Base-by-base conservation (phyloP, 208 protist species). In the Crithidia thermophila region DNA sequence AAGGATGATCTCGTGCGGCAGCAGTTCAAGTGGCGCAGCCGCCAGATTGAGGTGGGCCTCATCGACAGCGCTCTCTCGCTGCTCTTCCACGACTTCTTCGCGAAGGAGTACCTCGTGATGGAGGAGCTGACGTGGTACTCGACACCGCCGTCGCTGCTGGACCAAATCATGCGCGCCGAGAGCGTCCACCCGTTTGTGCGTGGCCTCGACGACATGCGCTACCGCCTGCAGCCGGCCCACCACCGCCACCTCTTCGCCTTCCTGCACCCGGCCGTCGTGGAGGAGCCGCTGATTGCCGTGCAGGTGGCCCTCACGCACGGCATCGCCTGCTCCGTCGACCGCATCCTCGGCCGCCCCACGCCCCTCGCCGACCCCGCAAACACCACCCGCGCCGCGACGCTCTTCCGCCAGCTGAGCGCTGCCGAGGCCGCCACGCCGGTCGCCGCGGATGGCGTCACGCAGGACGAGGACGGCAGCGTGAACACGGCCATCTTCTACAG, bases 401-500 rank as follows among this genome's bases (percentile, higher is more conserved):
- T 49, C 9, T 79, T 82, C 61, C 69, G 75, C 9, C 34, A 68
- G 46, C 8, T 46, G 14, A 16, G 18, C 0, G 25, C 55, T 1
- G 42, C 57, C 0, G 47, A 39, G 34, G 36, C 39, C 20, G 42
- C 37, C 9, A 9, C 34, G 14, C 42, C 42, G 20, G 45, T 30
- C 11, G 46, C 40, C 59, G 20, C 31, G 14, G 27, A n/a, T 27
- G 25, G 25, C 16, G 9, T 16, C 9, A 28, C 21, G 7, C 47
- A 66, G 18, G 40, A 42, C 18, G 9, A 30, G 4, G 67, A 79
- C 21, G 81, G 81, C 28, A 49, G 71, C 21, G 89, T 91, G 59
- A 82, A 93, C 67, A 91, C 88, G 3, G 88, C 91, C 30, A 91
- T 91, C 40, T 96, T 96, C 66, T 96, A 96, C 76, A 92, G 84